These are phyloP conservation scores for Leavenworthia alabamica DNA, from an alignment of 345 rosid genomes.

Conservation along the genomic window DNA sequence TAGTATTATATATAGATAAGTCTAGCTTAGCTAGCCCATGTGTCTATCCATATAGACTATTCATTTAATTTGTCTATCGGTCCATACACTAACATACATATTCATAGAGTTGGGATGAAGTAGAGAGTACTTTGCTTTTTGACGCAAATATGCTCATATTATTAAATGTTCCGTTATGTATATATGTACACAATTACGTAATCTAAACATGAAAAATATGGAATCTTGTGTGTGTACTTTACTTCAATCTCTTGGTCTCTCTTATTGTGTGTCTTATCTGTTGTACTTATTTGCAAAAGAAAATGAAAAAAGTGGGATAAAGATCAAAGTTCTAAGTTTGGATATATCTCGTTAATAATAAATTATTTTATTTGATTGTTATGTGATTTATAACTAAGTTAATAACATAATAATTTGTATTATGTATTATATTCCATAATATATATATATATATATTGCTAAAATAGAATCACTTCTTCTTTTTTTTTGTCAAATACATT, in stretches of 20 bases:
- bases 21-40: conserved; percentile 28
- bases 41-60: conserved; percentile 4
- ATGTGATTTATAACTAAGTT: too few species aligned
- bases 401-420: too few species aligned
- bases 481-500: background rate
- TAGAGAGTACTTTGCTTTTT: conserved; percentile 22
- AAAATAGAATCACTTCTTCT: background rate
- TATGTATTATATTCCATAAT: too few species aligned
- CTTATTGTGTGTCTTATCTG: background rate
- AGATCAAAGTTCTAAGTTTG: background rate
- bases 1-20: background rate
- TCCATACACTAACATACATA: conserved; percentile 23
- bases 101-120: conserved; percentile 21
- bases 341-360: background rate
- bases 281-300: background rate
- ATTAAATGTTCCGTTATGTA: conserved; percentile 19
- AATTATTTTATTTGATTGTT: too few species aligned
- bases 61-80: conserved; percentile 15
- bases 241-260: conserved; percentile 19
- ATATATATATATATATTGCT: too few species aligned
- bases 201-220: conserved; percentile 12
- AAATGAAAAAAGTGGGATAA: conserved; percentile 2
- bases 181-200: background rate
- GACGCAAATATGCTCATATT: conserved; percentile 10
- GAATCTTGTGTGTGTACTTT: conserved; percentile 17